Percentiles rank a stretch among this genome's conserved stretches.
Evolutionary conservation across 208 protist species (phyloP).

Genomic region (Acanthamoeba royreba): DNA sequence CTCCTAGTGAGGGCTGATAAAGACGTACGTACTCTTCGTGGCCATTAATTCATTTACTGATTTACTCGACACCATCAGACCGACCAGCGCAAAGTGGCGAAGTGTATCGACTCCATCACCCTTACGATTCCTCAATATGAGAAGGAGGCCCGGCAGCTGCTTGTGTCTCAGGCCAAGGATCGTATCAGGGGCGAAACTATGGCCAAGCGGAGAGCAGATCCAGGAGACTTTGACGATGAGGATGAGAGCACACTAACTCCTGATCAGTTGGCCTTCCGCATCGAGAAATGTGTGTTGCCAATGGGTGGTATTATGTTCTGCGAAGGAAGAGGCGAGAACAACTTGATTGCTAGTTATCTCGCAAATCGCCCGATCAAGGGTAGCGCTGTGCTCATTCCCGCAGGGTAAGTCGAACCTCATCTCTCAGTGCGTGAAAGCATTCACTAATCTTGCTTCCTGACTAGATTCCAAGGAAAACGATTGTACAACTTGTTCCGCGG

Average conservation of each 20-base stretch:
- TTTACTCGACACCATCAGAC: background rate
- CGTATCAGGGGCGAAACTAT: background rate
- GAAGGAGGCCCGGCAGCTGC: background rate
- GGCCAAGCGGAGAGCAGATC: background rate
- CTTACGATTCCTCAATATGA: slow-evolving; percentile 6
- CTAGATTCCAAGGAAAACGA: slow-evolving; percentile 1
- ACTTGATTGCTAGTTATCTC: background rate
- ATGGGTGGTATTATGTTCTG: slow-evolving; percentile 23
- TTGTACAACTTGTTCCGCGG: slow-evolving; percentile 38
- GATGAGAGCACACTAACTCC: background rate
- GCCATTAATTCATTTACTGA: background rate
- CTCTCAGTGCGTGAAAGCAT: background rate
- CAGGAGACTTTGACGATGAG: background rate
- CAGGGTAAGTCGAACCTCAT: background rate
- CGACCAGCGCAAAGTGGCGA: background rate
- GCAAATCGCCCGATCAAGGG: background rate
- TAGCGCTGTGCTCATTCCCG: background rate
- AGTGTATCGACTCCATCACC: background rate
- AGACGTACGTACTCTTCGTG: background rate
- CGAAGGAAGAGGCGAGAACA: background rate
- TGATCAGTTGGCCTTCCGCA: background rate
- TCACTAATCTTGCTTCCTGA: background rate
- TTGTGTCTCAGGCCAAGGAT: background rate
- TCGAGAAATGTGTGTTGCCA: background rate
- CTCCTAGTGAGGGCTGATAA: background rate